These are phyloP conservation scores for Anisodus acutangulus DNA, from an alignment of 257 asterid species.

Conservation along the genomic window DNA sequence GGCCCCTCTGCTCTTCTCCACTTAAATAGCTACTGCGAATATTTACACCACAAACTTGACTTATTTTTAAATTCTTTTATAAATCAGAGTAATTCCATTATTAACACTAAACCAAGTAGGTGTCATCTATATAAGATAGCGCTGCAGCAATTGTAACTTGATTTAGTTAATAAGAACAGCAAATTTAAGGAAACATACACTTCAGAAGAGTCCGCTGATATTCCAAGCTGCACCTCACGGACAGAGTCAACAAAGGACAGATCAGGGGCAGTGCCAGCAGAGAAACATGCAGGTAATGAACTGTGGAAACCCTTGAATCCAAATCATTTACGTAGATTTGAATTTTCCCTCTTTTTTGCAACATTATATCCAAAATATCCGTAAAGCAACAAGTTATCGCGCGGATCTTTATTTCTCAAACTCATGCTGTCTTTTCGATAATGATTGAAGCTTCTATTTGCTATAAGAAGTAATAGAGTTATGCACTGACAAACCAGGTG, in stretches of 20 bases:
- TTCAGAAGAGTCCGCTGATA: constrained; percentile 54
- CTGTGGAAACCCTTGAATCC: constrained; percentile 53
- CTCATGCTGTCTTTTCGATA: constrained; percentile 54
- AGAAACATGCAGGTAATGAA: constrained; percentile 54
- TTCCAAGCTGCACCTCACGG: constrained; percentile 50
- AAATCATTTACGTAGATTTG: constrained; percentile 48
- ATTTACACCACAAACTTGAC: not conserved
- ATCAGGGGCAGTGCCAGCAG: constrained; percentile 67
- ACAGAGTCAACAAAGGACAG: constrained; percentile 56
- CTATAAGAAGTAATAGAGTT: constrained; percentile 46
- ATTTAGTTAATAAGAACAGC: constrained; percentile 17
- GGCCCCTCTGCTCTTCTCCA: not conserved
- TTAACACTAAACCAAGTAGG: not conserved
- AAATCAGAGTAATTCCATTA: not conserved
- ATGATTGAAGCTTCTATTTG: constrained; percentile 45
- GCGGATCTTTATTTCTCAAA: constrained; percentile 43
- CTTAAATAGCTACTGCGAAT: not conserved
- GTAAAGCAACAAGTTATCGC: constrained; percentile 59
- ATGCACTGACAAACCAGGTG: constrained; percentile 44
- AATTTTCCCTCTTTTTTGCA: constrained; percentile 52
- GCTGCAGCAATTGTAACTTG: not conserved
- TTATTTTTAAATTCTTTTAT: not conserved
- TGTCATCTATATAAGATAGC: not conserved
- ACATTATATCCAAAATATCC: constrained; percentile 64
- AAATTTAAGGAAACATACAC: constrained; percentile 56